Base-by-base conservation (phyloP, 225 moss, liverwort and hornwort species). In the Physcomitrium patens region DNA sequence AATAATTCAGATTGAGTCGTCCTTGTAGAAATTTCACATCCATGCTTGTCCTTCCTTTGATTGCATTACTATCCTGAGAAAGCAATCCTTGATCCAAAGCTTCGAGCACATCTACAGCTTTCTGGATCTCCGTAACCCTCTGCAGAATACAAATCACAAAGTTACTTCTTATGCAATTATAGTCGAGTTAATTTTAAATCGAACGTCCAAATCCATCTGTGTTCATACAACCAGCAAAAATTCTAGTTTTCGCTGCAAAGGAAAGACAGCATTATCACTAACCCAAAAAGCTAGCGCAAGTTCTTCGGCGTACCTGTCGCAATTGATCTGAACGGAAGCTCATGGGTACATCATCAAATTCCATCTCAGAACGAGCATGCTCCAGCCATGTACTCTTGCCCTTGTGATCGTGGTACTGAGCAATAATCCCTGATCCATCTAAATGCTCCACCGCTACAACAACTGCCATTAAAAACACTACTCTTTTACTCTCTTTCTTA, bases 71-170 rank as follows among this genome's bases (percentile, higher is more conserved):
- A 19, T 81, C 80, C 76, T 94, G 92, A 26, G 92, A 78, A 65
- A 94, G 75, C 65, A 90, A 83, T 46, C 96, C 96, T 59, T 88
- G 82, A 60, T 96, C 91, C 67, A 96, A 77, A 65, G 81, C 94
- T 79, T 94, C 85, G 26, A 96, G 87, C 63, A 96, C 82, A 76
- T 85, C 84, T 11, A 91, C 80, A 19, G 92, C 83, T 82, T 91
- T 88, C 60, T 71, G 86, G 14, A 94, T 80, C 79, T 96, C 96
- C 55, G 26, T 52, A 48, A 83, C 73, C 82, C 96, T 96, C 89
- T 96, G 96, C 80, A 60, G 5, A n/a, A 26, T 60, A 53, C 19
- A 23, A 47, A 54, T 48, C 70, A 73, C 48, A 61, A 10, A 7
- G 1, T 20, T 5, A 45, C 43, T 13, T 59, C 2, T 22, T 27